A percentile compares a stretch with the other conserved stretches of the same genome.
Evolutionary conservation across 768 basidiomycete genomes (phyloP).

Genomic region (Rhodotorula paludigena): DNA sequence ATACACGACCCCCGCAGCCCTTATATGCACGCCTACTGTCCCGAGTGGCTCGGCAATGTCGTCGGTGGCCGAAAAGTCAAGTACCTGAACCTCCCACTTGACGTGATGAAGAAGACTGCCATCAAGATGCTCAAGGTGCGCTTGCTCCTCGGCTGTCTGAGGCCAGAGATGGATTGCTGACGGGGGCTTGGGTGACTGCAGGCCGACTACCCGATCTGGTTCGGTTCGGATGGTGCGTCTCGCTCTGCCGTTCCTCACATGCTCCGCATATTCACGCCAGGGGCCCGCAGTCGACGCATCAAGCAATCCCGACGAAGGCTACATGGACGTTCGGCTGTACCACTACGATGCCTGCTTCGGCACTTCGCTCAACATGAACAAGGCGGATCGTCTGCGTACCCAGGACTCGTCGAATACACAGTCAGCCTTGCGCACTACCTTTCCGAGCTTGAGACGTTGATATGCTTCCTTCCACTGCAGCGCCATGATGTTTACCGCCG

Average conservation of each 20-base stretch:
- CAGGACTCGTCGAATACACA: slow-evolving; percentile 90
- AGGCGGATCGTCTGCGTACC: slow-evolving; percentile 74
- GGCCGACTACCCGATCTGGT: slow-evolving; percentile 46
- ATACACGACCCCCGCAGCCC: slow-evolving; percentile 90
- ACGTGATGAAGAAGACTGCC: slow-evolving; percentile 66
- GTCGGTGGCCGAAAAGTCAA: slow-evolving; percentile 80
- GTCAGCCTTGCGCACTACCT: slow-evolving; percentile 39
- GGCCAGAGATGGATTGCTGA: slow-evolving; percentile 45
- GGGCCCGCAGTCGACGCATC: slow-evolving; percentile 72
- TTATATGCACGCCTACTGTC: slow-evolving; percentile 74
- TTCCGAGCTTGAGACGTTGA: too few relatives aligned
- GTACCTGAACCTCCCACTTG: slow-evolving; percentile 50
- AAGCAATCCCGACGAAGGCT: slow-evolving; percentile 63
- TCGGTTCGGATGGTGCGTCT: slow-evolving; percentile 49
- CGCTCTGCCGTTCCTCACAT: slow-evolving; percentile 44
- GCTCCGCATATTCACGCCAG: slow-evolving; percentile 58
- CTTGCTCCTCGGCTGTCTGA: background rate
- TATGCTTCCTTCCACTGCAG: background rate
- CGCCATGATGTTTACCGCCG: slow-evolving; percentile 78
- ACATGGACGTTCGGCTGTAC: slow-evolving; percentile 67
- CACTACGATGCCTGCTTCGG: slow-evolving; percentile 67
- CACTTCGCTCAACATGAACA: slow-evolving; percentile 70
- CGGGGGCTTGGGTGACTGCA: slow-evolving; percentile 40
- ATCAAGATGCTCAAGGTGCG: slow-evolving; percentile 38
- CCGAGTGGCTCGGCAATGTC: slow-evolving; percentile 86